Evolutionary conservation across 495 filamentous ascomycete species (phyloP).

Genomic region (Penicillium dipodomyicola): DNA sequence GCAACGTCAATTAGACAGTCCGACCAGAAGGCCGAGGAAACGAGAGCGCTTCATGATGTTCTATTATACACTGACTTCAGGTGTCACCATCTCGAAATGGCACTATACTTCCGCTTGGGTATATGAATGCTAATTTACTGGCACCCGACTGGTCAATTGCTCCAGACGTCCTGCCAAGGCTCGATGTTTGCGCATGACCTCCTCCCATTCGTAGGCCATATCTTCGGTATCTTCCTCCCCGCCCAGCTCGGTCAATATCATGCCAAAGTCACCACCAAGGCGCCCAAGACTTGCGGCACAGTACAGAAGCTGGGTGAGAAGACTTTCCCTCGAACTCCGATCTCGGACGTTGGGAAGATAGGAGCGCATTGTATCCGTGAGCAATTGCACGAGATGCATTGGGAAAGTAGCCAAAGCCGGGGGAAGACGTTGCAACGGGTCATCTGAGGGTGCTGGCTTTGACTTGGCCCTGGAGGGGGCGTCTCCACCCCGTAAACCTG

Average conservation of each 20-base stretch:
- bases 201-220: constrained; percentile 71
- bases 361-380: constrained; percentile 70
- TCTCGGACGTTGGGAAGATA: constrained; percentile 87
- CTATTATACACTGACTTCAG: neutral
- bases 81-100: neutral
- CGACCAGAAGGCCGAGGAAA: neutral
- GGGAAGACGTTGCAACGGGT: constrained; percentile 68
- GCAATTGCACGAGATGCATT: constrained; percentile 75
- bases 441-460: constrained; percentile 32
- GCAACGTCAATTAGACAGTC: neutral
- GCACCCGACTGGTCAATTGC: constrained; percentile 56
- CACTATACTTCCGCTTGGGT: neutral
- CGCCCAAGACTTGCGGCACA: constrained; percentile 91
- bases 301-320: constrained; percentile 93
- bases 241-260: constrained; percentile 71
- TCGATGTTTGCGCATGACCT: constrained; percentile 85
- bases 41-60: neutral
- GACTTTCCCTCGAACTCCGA: constrained; percentile 71
- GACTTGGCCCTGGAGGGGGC: constrained; percentile 30
- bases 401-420: constrained; percentile 81
- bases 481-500: constrained; percentile 37
- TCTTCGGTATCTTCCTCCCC: constrained; percentile 54
- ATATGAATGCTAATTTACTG: constrained; percentile 20
- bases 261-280: constrained; percentile 87
- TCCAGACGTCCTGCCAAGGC: constrained; percentile 83